Conservation (phyloP, 2,329 filamentous ascomycete species). For the Fusarium mangiferae region DNA sequence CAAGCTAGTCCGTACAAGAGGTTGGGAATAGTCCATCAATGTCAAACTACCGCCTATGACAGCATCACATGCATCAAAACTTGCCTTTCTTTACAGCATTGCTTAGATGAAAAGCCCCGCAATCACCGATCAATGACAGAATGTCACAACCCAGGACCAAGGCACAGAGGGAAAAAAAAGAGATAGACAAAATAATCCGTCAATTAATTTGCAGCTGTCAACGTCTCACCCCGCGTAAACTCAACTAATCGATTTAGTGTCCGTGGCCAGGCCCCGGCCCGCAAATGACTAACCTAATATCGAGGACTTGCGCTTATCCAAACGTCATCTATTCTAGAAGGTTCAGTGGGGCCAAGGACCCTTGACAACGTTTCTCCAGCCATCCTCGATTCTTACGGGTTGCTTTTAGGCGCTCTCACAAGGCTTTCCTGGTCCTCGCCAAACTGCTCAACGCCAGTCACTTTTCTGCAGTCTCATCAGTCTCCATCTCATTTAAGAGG, state of each 20-base stretch:
- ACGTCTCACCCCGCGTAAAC: constrained; percentile 23
- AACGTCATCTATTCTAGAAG: constrained; percentile 54
- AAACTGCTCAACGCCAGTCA: constrained; percentile 19
- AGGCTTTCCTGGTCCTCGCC: constrained; percentile 9
- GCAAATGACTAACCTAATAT: constrained; percentile 36
- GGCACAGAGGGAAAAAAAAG: not conserved
- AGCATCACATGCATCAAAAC: not conserved
- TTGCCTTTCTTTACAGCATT: not conserved
- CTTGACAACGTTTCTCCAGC: constrained; percentile 20
- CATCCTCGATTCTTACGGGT: constrained; percentile 22
- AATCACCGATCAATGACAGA: constrained; percentile 5
- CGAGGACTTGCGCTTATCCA: constrained; percentile 51
- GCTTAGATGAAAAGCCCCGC: not conserved
- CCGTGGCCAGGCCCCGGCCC: constrained; percentile 26
- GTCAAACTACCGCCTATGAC: not conserved
- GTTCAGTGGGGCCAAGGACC: constrained; percentile 53
- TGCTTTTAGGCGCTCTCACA: constrained; percentile 16
- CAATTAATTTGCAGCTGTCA: not conserved
- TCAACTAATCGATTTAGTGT: constrained; percentile 39
- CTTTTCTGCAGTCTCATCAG: not conserved
- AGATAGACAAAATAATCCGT: constrained; percentile 9
- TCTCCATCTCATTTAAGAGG: not conserved
- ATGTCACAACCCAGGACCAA: constrained; percentile 4
- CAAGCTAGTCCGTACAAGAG: not conserved
- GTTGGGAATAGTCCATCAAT: constrained; percentile 17